Base-by-base conservation (phyloP, 2,329 filamentous ascomycete genomes). In the Stagonosporopsis vannaccii region DNA sequence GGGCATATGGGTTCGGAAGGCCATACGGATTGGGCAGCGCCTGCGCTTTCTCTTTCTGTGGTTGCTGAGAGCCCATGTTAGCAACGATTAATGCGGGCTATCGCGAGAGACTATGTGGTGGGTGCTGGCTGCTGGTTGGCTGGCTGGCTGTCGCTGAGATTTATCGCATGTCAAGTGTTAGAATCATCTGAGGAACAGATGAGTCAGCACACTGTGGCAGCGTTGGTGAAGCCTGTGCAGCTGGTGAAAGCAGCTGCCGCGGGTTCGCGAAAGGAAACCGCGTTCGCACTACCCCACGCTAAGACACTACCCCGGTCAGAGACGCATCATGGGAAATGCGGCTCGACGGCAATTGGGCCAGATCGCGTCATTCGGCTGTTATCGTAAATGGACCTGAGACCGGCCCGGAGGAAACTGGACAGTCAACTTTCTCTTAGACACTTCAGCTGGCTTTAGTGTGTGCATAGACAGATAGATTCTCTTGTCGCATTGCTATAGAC, bases 1-100 rank as follows among this genome's bases (percentile, higher is more conserved):
- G 56, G 30, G 60, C 68, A 56, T 73, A 72, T 6, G 68, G 67
- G 28, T 69, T 70, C 8, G 67, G 66, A 3, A 66, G 56, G 51
- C 57, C 62, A 52, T 68, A 65, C n/a, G 61, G 66, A 26, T 70
- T 69, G 19, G 68, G 70, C 50, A 71, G 51, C 56, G 58, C 61
- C 39, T 61, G 57, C 56, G 61, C 52, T 63, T 69, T 68, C 57
- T 67, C 52, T 63, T 69, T 68, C 57, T 67, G 62, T 22, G 59
- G 56, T 49, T 60, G 61, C 58, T 67, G 65, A 20, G 61, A 62
- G 15, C 61, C 56, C 69, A 72, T 72, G 41, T 48, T 61, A 58
- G 60, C 57, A 51, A 51, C 40, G 50, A 28, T 49, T 52, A 28
- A 12, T 33, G 51, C 48, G 40, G 42, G 12, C 32, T 12, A 51